Base-by-base conservation (phyloP, 2,329 filamentous ascomycete genomes). In the Claviceps digitariae region DNA sequence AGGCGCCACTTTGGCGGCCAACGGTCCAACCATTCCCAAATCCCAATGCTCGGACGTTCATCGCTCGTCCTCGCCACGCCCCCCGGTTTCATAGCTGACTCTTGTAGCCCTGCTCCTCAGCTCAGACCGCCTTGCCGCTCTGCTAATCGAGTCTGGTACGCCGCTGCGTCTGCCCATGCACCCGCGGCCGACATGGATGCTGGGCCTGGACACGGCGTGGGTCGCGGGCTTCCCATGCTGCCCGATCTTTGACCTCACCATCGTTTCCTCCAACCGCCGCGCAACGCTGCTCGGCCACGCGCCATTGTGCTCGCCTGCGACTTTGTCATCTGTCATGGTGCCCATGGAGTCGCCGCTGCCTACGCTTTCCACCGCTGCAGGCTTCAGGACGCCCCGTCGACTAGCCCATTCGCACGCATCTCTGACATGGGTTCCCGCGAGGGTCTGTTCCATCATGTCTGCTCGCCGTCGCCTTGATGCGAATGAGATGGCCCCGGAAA, bases 201-300 rank as follows among this genome's bases (percentile, higher is more conserved):
- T 34, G 31, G 4, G 4, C 27, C 27, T 29, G 4, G 27, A 29
- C 27, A 8, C 8, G 27, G 27, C n/a, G n/a, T 41, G 1, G 38
- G 20, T 17, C n/a, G 20, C 17, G 5, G 20, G 38, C 38, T 17
- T n/a, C n/a, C n/a, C 17, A 13, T 41, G 10, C n/a, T n/a, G n/a
- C n/a, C n/a, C n/a, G n/a, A 38, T 40, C 41, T 36, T 29, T 43
- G 38, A 52, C 50, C 41, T 34, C 50, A 52, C 50, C 41, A 52
- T 29, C 50, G 41, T 47, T 52, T 46, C 12, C 29, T 38, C 21
- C 15, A 29, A 20, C 27, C 44, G 20, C 27, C 44, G n/a, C 25
- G 17, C 44, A 17, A 29, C 50, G 20, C 17, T 7, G 43, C 21
- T 8, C 8, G 10, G 29, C 40, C 25, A 27, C 29, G 17, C 38